Base-by-base conservation (phyloP, 2,329 filamentous ascomycete species). In the Hymenoscyphus occultus region DNA sequence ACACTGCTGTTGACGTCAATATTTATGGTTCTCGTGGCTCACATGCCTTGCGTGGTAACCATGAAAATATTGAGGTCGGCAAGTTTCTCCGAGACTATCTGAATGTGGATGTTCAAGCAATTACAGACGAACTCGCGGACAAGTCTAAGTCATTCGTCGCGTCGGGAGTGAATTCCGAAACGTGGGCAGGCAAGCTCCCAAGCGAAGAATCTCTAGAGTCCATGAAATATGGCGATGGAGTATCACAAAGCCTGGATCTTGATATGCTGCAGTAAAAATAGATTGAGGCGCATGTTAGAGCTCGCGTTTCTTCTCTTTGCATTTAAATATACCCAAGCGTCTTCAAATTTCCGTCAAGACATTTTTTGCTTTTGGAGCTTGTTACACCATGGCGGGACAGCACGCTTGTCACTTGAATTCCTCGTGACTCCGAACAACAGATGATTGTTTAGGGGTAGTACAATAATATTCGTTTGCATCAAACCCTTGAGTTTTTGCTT, bases 51-150 rank as follows among this genome's bases (percentile, higher is more conserved):
- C 82, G 97, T 6, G 94, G 94, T 7, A 98, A 98, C 76, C 89
- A 96, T 63, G 95, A 99, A 81, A 99, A 99, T 76, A 98, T 89
- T 0, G 93, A 98, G 32, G 84, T 99, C 0, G 95, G 95, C 40
- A 81, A 84, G 56, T 99, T 97, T 76, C 78, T 99, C 65, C 81
- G 86, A 7, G 80, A 87, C 9, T 99, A 95, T 74, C 84, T 99
- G 0, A 85, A 85, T 59, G 86, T 98, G 1, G 89, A 97, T 74
- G 86, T 97, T 1, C 85, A 91, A 1, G 81, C 82, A 39, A 86
- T 98, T 63, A 97, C 93, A 0, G 80, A 86, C 73, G 88, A 95
- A 77, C 79, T 99, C 56, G 63, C 66, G 28, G 65, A 71, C 39
- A 71, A 71, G 42, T 65, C 68, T 16, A 59, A 68, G 14, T 56